A percentile compares a stretch with the other conserved stretches of the same genome.
Evolutionary conservation across 2,329 filamentous ascomycete genomes (phyloP).

Genomic region (Aureobasidium zeae): DNA sequence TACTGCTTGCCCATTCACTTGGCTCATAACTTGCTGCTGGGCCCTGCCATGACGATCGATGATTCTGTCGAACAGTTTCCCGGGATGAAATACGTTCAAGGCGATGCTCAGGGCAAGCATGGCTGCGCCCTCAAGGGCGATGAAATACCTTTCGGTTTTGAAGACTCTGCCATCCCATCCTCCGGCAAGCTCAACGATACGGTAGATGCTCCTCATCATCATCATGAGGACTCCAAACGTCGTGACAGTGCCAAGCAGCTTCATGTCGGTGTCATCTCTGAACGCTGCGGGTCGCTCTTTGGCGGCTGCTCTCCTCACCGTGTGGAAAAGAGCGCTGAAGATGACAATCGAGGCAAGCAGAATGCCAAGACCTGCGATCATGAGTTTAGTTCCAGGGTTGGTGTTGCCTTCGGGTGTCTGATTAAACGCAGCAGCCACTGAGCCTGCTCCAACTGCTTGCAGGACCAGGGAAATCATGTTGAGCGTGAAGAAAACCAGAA

Average conservation of each 20-base stretch:
- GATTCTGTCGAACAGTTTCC: conserved; percentile 18
- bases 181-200: conserved; percentile 55
- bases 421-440: conserved; percentile 24
- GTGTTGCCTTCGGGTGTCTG: conserved; percentile 20
- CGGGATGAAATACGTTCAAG: conserved; percentile 43
- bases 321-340: conserved; percentile 43
- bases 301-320: not conserved
- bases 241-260: conserved; percentile 23
- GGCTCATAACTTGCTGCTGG: too few relatives aligned
- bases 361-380: conserved; percentile 53
- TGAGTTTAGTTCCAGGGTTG: conserved; percentile 48
- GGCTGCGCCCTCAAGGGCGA: conserved; percentile 47
- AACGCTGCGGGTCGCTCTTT: conserved; percentile 2
- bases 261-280: conserved; percentile 10
- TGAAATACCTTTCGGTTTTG: conserved; percentile 38
- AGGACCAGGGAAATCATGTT: conserved; percentile 53
- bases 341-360: conserved; percentile 50
- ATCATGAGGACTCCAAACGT: conserved; percentile 32
- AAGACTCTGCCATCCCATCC: conserved; percentile 54
- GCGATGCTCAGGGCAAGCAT: conserved; percentile 38
- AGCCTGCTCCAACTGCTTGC: conserved; percentile 50
- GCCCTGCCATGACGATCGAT: conserved; percentile 1
- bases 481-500: conserved; percentile 48
- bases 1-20: too few relatives aligned
- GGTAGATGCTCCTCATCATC: conserved; percentile 55